phyloP scores from a whole-genome alignment of 2,329 filamentous ascomycete species.

The Plenodomus lindquistii region DNA sequence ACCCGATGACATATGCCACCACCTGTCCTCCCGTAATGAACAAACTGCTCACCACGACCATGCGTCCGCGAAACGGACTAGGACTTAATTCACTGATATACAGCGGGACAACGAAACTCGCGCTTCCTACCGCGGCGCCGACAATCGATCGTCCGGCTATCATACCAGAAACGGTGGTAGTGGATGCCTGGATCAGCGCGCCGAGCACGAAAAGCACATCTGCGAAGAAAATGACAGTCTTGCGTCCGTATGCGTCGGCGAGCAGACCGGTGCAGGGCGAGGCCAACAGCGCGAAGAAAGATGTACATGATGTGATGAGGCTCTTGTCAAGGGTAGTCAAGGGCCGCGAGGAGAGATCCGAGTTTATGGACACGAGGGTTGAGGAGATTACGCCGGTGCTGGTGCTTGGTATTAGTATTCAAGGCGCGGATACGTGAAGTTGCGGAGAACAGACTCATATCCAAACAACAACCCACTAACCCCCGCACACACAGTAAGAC shows the following conservation, averaged over 20 bases:
- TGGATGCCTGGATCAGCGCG: slow-evolving; percentile 66
- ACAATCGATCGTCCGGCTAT: slow-evolving; percentile 70
- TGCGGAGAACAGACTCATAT: slow-evolving; percentile 55
- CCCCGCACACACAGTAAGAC: slow-evolving; percentile 60
- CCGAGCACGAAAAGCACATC: slow-evolving; percentile 67
- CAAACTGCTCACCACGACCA: slow-evolving; percentile 80
- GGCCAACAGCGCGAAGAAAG: slow-evolving; percentile 60
- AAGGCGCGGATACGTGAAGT: background rate
- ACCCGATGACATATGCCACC: slow-evolving; percentile 83
- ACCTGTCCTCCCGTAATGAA: slow-evolving; percentile 90
- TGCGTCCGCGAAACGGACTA: slow-evolving; percentile 71
- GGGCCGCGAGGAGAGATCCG: slow-evolving; percentile 55
- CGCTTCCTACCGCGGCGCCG: slow-evolving; percentile 73
- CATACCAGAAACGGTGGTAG: slow-evolving; percentile 65
- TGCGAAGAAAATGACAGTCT: slow-evolving; percentile 74
- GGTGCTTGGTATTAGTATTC: slow-evolving; percentile 1
- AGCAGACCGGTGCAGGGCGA: slow-evolving; percentile 59
- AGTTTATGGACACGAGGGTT: slow-evolving; percentile 60
- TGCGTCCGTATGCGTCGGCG: slow-evolving; percentile 78
- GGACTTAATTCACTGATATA: slow-evolving; percentile 81
- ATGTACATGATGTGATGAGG: slow-evolving; percentile 62
- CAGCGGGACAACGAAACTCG: slow-evolving; percentile 80
- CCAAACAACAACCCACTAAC: slow-evolving; percentile 64
- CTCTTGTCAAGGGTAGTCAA: slow-evolving; percentile 61
- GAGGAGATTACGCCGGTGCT: slow-evolving; percentile 65